phyloP scores from a whole-genome alignment of 176 grass and related monocot genomes.

The Paspalum notatum region DNA sequence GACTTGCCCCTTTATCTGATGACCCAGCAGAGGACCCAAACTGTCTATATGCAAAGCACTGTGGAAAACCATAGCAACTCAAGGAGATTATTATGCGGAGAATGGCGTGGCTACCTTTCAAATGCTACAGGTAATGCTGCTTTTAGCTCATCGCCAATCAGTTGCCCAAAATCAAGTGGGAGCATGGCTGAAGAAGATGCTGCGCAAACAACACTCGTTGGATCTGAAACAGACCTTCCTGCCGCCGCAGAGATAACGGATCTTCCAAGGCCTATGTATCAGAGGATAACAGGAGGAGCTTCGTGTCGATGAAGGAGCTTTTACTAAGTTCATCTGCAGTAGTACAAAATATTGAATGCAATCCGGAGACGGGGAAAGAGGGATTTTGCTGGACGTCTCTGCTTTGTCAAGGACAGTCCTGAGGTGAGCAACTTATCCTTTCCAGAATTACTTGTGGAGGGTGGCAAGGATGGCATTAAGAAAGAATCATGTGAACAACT shows the following conservation, averaged over 20 bases:
- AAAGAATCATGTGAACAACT: constrained; percentile 1
- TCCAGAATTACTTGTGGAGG: constrained; percentile 1
- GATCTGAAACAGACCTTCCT: neutral
- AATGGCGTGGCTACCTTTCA: neutral
- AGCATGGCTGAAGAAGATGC: constrained; percentile 3
- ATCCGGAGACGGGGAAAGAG: neutral
- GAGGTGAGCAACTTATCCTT: constrained; percentile 13
- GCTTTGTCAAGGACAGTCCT: neutral
- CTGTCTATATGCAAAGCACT: too few relatives aligned
- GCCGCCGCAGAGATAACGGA: constrained; percentile 1
- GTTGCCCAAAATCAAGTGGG: neutral
- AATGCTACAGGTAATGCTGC: neutral
- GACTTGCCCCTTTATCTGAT: too few relatives aligned
- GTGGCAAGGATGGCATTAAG: neutral
- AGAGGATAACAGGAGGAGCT: neutral
- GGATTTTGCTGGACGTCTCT: neutral
- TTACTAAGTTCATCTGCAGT: neutral
- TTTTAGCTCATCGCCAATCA: neutral
- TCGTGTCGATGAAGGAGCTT: neutral
- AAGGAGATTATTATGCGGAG: too few relatives aligned
- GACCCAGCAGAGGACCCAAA: too few relatives aligned
- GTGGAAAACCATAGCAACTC: too few relatives aligned
- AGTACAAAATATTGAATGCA: neutral
- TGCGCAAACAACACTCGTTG: neutral
- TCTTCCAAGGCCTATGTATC: neutral